Base-by-base conservation (phyloP, 371 early-diverging fungal species). In the Funneliformis caledonium region DNA sequence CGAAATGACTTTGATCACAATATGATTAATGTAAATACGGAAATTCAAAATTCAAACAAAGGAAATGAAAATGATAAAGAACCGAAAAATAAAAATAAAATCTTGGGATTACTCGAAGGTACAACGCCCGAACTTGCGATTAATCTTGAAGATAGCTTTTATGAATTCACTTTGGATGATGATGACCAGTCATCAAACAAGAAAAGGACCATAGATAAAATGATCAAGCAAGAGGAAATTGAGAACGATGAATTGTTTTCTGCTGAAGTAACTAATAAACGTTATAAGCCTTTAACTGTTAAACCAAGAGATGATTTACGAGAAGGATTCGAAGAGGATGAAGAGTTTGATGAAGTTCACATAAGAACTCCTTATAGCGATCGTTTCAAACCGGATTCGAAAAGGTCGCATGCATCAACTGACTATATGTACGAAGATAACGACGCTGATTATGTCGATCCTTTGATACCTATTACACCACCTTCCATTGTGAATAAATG, bases 41-140 rank as follows among this genome's bases (percentile, higher is more conserved):
- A 43, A 70, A 19, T n/a, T 10, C 1, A 43, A 43, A 11, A 8
- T 14, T 19, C 19, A 42, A n/a, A 14, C 37, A 65, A 47, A 45
- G 45, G 19, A 19, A n/a, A 47, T 70, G 22, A 19, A 5, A 43
- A 70, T 37, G 37, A 37, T 2, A 37, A 37, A 37, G 37, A 37
- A 37, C 37, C 3, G 3, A 37, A 37, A 37, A 37, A 37, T 37
- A 26, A 26, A 26, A 26, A 26, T 26, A 26, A 26, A 26, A 26
- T 0, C 45, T 70, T 43, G 16, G 47, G 22, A n/a, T 9, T 43
- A 70, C 70, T 19, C 11, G 45, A 43, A 43, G 70, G 70, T 16
- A 70, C 70, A 70, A 70, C 37, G 9, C 22, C 45, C n/a, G 45
- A 70, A 47, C 16, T n/a, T 43, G 22, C 70, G 9, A 70, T 70